Base-by-base conservation (phyloP, 495 filamentous ascomycete species). In the Polyplosphaeria fusca region DNA sequence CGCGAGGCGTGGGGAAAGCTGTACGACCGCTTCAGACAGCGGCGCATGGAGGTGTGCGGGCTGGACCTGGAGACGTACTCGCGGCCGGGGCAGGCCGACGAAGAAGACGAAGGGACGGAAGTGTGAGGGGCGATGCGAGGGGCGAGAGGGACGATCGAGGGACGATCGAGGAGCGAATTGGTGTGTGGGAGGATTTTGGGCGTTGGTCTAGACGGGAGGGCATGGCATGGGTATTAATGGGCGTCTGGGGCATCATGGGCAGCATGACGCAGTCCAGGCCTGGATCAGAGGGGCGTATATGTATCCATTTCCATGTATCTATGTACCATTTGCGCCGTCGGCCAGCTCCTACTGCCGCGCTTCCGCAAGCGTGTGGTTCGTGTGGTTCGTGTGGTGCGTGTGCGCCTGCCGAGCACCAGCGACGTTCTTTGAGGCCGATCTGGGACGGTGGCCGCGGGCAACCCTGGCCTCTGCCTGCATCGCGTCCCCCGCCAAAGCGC, bases 1-100 rank as follows among this genome's bases (percentile, higher is more conserved):
- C 68, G 68, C 26, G 68, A 48, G 41, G 72, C 73, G 30, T 81
- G 78, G 78, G 70, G 74, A 49, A 60, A 52, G 48, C 48, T 74
- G 42, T 73, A 73, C 49, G 71, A 71, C 24, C 37, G 52, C 14
- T 74, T 71, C 61, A 65, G 66, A 38, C 65, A 68, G 63, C 62
- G 64, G 43, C 48, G 71, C 47, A 68, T 68, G 69, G 70, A 73
- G 55, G 59, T 73, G 19, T 74, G 71, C 56, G 71, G 71, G 40
- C 57, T 74, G 44, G 71, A 71, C 43, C 47, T 74, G 58, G 71
- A 74, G 65, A 47, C 37, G 14, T 68, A 65, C 59, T 53, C 20
- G 20, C 37, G 30, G 51, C 63, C 63, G 13, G 38, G 48, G 57
- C 28, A 45, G 43, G 44, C 52, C 22, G 58, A 37, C 25, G 37